These are phyloP conservation scores for Haplosporangium sp. DNA, from an alignment of 371 early-diverging fungal genomes.

Conservation along the genomic window DNA sequence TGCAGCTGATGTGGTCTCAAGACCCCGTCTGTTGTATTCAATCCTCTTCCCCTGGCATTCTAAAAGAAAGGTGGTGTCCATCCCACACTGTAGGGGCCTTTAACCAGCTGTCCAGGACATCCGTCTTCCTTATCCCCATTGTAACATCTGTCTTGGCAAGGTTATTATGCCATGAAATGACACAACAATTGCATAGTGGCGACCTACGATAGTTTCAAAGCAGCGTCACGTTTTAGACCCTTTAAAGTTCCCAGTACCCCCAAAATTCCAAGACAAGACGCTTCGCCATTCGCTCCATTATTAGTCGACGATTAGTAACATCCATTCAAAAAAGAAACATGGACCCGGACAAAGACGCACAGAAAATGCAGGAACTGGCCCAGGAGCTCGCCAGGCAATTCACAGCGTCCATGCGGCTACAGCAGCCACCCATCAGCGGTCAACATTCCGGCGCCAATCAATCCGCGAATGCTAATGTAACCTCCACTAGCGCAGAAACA, in stretches of 20 bases:
- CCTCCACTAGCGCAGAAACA: neutral
- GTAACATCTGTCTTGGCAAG: too few species aligned
- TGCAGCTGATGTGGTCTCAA: too few species aligned
- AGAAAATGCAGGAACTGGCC: constrained; percentile 22
- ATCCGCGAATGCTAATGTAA: neutral
- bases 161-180: too few species aligned
- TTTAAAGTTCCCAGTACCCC: too few species aligned
- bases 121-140: too few species aligned
- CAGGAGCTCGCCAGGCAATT: constrained; percentile 21
- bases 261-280: too few species aligned
- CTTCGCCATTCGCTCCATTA: neutral
- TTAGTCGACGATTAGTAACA: neutral
- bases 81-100: too few species aligned
- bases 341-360: constrained; percentile 14
- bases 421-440: neutral
- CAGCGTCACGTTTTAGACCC: too few species aligned
- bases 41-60: neutral
- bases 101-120: too few species aligned
- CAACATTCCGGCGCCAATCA: neutral
- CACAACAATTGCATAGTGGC: too few species aligned
- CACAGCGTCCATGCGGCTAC: constrained; percentile 10
- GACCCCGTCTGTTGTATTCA: neutral
- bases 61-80: constrained; percentile 1
- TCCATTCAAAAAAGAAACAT: neutral
- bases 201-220: too few species aligned